Evolutionary conservation across 805 yeast genomes (phyloP).

Genomic region (Novakomyces olei): DNA sequence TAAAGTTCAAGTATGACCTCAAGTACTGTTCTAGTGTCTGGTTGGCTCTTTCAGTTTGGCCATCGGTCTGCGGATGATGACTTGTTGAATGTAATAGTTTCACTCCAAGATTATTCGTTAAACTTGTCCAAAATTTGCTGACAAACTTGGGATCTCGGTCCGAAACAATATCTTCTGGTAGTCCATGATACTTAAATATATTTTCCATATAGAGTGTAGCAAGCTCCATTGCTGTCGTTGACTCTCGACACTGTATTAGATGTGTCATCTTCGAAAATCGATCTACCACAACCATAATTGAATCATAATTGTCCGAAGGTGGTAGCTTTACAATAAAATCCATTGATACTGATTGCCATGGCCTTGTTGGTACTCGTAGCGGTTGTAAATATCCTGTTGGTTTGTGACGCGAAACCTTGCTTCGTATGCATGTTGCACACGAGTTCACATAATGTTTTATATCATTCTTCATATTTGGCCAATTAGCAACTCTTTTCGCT

Average conservation of each 20-base stretch:
- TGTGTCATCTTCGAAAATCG: slow-evolving; percentile 10
- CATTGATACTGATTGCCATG: slow-evolving; percentile 7
- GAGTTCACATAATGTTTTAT: slow-evolving; percentile 4
- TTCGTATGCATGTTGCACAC: slow-evolving; percentile 8
- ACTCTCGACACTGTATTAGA: slow-evolving; percentile 6
- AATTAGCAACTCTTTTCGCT: slow-evolving; percentile 1
- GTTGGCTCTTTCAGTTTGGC: background rate
- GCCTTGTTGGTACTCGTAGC: slow-evolving; percentile 6
- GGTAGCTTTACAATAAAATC: slow-evolving; percentile 9
- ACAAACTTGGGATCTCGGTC: background rate
- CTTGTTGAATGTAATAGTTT: background rate
- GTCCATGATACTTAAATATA: background rate
- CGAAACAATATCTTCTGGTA: background rate
- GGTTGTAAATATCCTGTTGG: slow-evolving; percentile 7
- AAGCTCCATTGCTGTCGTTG: background rate
- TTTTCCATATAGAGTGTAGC: background rate
- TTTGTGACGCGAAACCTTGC: slow-evolving; percentile 3
- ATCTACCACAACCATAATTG: slow-evolving; percentile 10
- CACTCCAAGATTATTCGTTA: background rate
- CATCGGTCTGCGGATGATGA: background rate
- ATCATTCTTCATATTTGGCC: slow-evolving; percentile 6
- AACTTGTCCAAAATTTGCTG: background rate
- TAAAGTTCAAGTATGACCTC: background rate
- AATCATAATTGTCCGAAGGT: slow-evolving; percentile 5
- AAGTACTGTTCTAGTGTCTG: background rate